Evolutionary conservation across 106 monocot genomes (phyloP), one percentile per base, ranked within the genome.

Genomic region (Dactylorhiza incarnata): DNA sequence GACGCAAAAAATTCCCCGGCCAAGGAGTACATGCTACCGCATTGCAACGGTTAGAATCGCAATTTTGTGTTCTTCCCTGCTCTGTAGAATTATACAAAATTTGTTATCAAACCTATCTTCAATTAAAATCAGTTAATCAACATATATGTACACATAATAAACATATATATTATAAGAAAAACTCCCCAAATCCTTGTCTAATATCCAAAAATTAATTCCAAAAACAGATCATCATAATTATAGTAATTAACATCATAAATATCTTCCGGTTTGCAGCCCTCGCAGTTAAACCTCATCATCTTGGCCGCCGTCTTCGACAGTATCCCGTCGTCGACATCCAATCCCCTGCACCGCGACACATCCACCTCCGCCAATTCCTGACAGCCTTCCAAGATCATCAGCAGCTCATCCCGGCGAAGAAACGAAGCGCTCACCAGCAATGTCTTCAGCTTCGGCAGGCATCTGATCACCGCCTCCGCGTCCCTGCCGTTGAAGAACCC

Each of bases 401-500:
- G 6, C 76, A 76, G 22, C 16, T 56, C 45, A 5, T 61, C 19
- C 19, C 22, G 58, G 17, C 58, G 44, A 17, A 75, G 20, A 22
- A 62, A 76, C 12, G 76, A 62, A 0, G 22, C 62, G 8, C 48
- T 65, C 76, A 76, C 23, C 23, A 19, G 14, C 76, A 76, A 3
- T 0, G 19, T 48, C 76, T 48, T 76, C 22, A 76, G 10, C 61
- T 9, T 76, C 10, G 76, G 76, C 23, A 65, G 43, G 58, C 45
- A 62, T 11, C 45, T 62, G 5, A 76, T 45, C 6, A 76, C 47
- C 3, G 76, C 63, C 61, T 46, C 14, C 4, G 63, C 76, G 16
- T 76, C 76, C 25, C 49, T 24, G n/a, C 23, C 23, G 12, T 65
- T 65, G 65, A 76, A n/a, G 76, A 76, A n/a, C 10, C 63, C 76